A percentile compares a stretch with the other conserved stretches of the same genome.
Evolutionary conservation across 2,329 filamentous ascomycete genomes (phyloP).

Genomic region (Penicillium sp.): DNA sequence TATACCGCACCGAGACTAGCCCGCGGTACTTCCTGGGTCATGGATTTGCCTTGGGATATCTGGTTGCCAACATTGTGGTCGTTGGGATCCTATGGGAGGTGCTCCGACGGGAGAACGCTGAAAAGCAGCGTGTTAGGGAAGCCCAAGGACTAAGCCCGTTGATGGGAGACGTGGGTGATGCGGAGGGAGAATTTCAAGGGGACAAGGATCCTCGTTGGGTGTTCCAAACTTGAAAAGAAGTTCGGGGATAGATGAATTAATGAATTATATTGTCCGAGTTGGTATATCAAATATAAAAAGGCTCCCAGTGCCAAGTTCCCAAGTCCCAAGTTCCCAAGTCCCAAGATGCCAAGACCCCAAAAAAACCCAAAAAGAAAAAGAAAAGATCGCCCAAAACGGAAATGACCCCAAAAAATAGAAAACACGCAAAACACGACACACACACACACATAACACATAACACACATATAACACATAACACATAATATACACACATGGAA

Average conservation of each 20-base stretch:
- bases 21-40: slow-evolving; percentile 68
- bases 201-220: slow-evolving; percentile 66
- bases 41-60: slow-evolving; percentile 64
- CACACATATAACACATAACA: slow-evolving; percentile 24
- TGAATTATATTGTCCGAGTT: neutral
- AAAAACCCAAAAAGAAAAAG: neutral
- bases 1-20: slow-evolving; percentile 62
- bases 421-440: slow-evolving; percentile 21
- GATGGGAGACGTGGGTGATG: slow-evolving; percentile 49
- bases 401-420: slow-evolving; percentile 11
- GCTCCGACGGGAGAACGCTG: slow-evolving; percentile 59
- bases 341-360: neutral
- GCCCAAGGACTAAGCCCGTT: slow-evolving; percentile 32
- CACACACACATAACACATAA: slow-evolving; percentile 20
- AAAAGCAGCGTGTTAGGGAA: slow-evolving; percentile 51
- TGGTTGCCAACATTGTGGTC: slow-evolving; percentile 59
- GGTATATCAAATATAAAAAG: neutral
- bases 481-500: slow-evolving; percentile 25
- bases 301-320: neutral
- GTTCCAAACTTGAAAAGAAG: slow-evolving; percentile 55
- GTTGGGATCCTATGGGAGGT: slow-evolving; percentile 55
- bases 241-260: neutral
- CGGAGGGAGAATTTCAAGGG: slow-evolving; percentile 56
- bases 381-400: too few species aligned
- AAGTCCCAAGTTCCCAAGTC: neutral